Evolutionary conservation across 768 basidiomycete genomes (phyloP).

Genomic region (Leucocoprinus sp.): DNA sequence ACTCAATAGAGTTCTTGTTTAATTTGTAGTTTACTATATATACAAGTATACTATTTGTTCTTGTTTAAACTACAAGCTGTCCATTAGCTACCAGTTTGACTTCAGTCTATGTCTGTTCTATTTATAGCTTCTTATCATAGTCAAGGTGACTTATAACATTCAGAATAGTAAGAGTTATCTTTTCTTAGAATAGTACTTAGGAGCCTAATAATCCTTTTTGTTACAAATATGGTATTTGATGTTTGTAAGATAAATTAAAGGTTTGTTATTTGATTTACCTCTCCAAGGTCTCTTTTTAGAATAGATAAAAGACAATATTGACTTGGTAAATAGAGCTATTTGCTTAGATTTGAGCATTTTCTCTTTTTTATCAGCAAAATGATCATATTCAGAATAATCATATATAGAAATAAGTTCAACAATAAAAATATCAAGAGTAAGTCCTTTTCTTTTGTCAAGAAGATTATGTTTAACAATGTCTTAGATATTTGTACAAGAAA

Average conservation of each 20-base stretch:
- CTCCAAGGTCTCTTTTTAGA: background rate
- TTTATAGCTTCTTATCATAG: no score
- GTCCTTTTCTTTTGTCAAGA: no score
- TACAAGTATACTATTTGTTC: no score
- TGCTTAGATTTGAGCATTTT: background rate
- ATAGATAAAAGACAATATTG: background rate
- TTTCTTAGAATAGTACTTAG: no score
- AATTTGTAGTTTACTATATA: no score
- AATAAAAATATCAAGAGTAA: background rate
- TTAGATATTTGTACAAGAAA: background rate
- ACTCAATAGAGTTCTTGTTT: no score
- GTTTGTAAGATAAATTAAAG: slow-evolving; percentile 10
- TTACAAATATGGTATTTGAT: slow-evolving; percentile 13
- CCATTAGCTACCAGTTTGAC: no score
- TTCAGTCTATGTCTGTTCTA: no score
- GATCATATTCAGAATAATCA: background rate
- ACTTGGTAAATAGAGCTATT: background rate
- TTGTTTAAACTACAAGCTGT: no score
- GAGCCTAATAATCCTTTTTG: slow-evolving; percentile 8
- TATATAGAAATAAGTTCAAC: background rate
- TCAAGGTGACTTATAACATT: no score
- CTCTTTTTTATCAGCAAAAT: background rate
- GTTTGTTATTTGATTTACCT: slow-evolving; percentile 2
- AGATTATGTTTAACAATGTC: no score
- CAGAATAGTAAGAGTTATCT: no score